Evolutionary conservation across 2,329 filamentous ascomycete genomes (phyloP).

Genomic region (Calonectria naviculata): DNA sequence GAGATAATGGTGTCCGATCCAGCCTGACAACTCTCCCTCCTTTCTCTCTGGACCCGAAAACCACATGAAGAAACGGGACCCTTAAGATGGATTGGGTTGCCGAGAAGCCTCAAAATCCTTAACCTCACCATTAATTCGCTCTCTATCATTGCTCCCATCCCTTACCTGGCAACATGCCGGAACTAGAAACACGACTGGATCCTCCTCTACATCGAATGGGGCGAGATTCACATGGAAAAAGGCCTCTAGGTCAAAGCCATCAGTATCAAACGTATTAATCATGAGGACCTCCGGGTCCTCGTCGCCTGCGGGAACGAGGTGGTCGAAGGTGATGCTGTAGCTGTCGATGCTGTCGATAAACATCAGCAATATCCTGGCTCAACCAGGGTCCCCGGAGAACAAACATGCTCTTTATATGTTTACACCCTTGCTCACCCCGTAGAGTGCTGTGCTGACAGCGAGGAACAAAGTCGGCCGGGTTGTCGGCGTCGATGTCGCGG

Average conservation of each 20-base stretch:
- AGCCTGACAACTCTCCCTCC: neutral
- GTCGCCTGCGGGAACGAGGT: neutral
- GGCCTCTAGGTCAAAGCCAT: neutral
- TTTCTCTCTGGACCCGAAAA: neutral
- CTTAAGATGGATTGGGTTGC: neutral
- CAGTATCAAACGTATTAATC: neutral
- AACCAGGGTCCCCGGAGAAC: neutral
- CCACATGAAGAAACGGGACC: neutral
- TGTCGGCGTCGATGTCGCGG: neutral
- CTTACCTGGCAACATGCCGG: neutral
- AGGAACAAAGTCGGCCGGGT: neutral
- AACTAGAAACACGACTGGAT: neutral
- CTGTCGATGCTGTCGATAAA: neutral
- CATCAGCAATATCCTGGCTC: neutral
- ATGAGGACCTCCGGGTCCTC: neutral
- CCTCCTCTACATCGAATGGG: neutral
- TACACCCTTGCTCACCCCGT: neutral
- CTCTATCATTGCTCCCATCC: neutral
- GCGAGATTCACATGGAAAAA: neutral
- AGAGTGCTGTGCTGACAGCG: neutral
- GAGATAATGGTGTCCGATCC: neutral
- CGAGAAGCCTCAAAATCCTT: neutral
- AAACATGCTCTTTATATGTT: neutral
- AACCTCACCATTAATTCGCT: neutral
- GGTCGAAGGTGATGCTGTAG: neutral